Conservation (phyloP, 495 filamentous ascomycete genomes). For the Neurospora sp. region DNA sequence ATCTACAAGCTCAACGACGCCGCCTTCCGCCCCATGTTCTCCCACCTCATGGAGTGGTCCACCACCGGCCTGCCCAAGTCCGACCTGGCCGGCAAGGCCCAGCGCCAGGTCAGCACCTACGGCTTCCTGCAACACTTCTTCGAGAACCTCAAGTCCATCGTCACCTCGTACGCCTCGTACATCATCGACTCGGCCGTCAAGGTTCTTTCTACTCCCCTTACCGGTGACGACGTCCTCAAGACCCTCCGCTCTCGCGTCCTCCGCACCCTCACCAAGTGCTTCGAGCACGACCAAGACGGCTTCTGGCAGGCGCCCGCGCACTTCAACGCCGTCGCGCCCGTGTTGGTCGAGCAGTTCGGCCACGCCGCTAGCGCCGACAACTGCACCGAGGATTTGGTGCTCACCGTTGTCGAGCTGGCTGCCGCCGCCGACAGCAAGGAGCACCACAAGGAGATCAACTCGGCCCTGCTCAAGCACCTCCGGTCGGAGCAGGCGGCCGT, state of each 20-base stretch:
- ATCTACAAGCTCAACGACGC: slow-evolving; percentile 93
- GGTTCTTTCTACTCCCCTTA: slow-evolving; percentile 38
- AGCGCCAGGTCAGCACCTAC: slow-evolving; percentile 61
- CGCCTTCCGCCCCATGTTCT: slow-evolving; percentile 90
- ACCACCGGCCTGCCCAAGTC: slow-evolving; percentile 44
- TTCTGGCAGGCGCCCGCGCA: slow-evolving; percentile 89
- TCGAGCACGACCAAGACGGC: slow-evolving; percentile 68
- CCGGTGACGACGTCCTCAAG: slow-evolving; percentile 39
- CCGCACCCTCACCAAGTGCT: slow-evolving; percentile 57
- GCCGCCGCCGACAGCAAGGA: slow-evolving; percentile 68
- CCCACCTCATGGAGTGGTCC: slow-evolving; percentile 71
- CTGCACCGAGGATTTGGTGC: slow-evolving; percentile 30
- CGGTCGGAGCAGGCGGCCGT: slow-evolving; percentile 55
- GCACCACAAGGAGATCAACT: slow-evolving; percentile 82
- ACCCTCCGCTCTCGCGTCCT: slow-evolving; percentile 54
- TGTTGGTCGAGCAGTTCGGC: slow-evolving; percentile 59
- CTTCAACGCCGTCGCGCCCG: slow-evolving; percentile 57
- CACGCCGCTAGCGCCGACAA: slow-evolving; percentile 38
- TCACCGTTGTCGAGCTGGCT: slow-evolving; percentile 66
- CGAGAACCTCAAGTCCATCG: slow-evolving; percentile 77
- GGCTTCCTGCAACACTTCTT: slow-evolving; percentile 72
- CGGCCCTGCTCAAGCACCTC: slow-evolving; percentile 60
- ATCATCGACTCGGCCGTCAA: slow-evolving; percentile 63
- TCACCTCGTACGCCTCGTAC: slow-evolving; percentile 81
- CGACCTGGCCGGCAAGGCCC: slow-evolving; percentile 41